Conservation (phyloP, 2,329 filamentous ascomycete genomes). For the Colletotrichum sp. region DNA sequence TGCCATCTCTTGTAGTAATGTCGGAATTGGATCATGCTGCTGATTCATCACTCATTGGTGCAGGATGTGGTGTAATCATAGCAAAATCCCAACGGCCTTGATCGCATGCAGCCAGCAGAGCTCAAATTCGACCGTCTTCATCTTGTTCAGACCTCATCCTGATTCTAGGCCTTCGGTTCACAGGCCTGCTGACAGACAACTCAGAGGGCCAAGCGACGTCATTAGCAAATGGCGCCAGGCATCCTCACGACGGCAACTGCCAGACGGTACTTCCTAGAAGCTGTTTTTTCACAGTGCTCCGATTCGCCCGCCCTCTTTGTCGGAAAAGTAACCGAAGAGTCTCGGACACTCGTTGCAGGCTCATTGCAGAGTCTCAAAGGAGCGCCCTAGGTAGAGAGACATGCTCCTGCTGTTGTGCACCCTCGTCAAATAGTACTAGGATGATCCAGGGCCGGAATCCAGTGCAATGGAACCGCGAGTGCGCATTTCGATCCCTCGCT, state of each 20-base stretch:
- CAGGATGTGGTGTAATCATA: background rate
- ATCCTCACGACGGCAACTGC: background rate
- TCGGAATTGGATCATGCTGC: background rate
- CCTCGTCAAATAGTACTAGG: background rate
- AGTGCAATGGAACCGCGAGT: background rate
- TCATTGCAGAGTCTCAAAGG: background rate
- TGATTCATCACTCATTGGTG: background rate
- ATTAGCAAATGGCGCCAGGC: background rate
- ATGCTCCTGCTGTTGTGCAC: background rate
- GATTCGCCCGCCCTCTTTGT: background rate
- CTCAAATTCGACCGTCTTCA: background rate
- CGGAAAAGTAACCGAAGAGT: background rate
- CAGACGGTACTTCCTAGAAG: background rate
- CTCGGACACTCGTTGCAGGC: background rate
- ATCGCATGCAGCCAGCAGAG: conserved; percentile 2
- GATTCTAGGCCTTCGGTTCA: background rate
- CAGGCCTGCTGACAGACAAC: background rate
- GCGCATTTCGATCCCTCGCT: background rate
- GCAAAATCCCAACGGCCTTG: background rate
- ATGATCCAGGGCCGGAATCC: background rate
- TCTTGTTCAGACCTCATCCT: background rate
- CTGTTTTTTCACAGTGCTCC: background rate
- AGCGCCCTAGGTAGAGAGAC: background rate
- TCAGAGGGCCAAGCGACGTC: background rate
- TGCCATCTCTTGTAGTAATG: background rate